These are phyloP conservation scores for Clavispora asparagi DNA, from an alignment of 805 yeast species.

Conservation along the genomic window DNA sequence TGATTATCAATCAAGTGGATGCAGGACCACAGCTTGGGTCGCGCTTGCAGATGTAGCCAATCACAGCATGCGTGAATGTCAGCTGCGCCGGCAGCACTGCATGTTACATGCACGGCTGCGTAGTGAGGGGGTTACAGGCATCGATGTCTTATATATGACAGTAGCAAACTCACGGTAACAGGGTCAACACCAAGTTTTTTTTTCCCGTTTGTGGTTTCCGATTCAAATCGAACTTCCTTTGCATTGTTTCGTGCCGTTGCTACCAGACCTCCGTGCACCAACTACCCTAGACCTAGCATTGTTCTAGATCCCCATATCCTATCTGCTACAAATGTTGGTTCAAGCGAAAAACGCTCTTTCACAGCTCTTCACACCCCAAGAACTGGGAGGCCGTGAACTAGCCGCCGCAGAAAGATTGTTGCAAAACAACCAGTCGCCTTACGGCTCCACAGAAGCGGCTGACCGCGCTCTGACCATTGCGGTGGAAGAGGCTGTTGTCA, in stretches of 20 bases:
- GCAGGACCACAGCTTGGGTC: neutral
- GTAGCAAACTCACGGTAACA: neutral
- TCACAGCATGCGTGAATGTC: neutral
- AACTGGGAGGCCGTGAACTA: slow-evolving; percentile 22
- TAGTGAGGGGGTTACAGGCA: neutral
- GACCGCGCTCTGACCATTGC: slow-evolving; percentile 34
- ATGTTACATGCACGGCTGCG: neutral
- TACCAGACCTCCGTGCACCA: neutral
- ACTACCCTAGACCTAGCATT: neutral
- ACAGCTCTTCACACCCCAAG: slow-evolving; percentile 18
- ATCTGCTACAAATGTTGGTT: slow-evolving; percentile 8
- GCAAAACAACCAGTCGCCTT: slow-evolving; percentile 29
- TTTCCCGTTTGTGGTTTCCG: neutral
- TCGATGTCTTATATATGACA: neutral
- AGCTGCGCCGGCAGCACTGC: neutral
- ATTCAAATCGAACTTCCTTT: neutral
- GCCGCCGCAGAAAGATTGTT: slow-evolving; percentile 27
- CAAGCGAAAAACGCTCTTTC: slow-evolving; percentile 30
- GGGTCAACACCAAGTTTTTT: neutral
- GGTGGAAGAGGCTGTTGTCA: slow-evolving; percentile 31
- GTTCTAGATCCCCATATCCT: neutral
- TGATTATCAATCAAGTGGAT: neutral
- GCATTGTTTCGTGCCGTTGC: neutral
- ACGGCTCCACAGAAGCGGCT: slow-evolving; percentile 27
- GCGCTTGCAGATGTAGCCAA: neutral